Conservation (phyloP, 108 stramenopile genomes). For the Nannochloropsis gaditana region DNA sequence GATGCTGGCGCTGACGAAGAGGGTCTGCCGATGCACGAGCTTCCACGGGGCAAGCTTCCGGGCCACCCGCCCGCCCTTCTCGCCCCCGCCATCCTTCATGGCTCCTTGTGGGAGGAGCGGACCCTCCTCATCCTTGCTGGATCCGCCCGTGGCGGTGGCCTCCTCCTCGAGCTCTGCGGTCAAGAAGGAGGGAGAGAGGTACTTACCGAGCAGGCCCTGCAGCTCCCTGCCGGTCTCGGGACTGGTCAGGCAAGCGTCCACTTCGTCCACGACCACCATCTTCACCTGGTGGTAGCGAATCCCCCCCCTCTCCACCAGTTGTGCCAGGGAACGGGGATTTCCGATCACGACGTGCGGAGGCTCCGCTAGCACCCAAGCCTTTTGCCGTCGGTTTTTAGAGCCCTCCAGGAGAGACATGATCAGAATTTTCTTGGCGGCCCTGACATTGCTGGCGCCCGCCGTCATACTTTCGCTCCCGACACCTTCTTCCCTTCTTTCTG, state of each 20-base stretch:
- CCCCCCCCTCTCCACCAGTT: slow-evolving; percentile 69
- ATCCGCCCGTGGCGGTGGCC: slow-evolving; percentile 8
- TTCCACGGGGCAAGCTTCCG: slow-evolving; percentile 25
- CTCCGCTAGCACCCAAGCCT: slow-evolving; percentile 88
- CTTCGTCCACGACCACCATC: slow-evolving; percentile 85
- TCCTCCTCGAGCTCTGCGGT: slow-evolving; percentile 34
- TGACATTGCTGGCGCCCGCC: not conserved
- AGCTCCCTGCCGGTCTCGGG: slow-evolving; percentile 54
- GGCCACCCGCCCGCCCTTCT: not conserved
- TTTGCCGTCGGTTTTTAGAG: slow-evolving; percentile 60
- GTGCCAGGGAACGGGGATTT: slow-evolving; percentile 66
- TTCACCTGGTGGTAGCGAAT: slow-evolving; percentile 64
- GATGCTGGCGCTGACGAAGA: slow-evolving; percentile 90
- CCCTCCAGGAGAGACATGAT: slow-evolving; percentile 87
- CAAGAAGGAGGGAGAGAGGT: slow-evolving; percentile 64
- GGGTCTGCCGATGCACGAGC: slow-evolving; percentile 62
- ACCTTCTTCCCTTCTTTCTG: not conserved
- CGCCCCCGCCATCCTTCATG: not conserved
- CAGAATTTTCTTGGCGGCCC: slow-evolving; percentile 46
- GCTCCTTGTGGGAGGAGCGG: not conserved
- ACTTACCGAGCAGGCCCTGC: slow-evolving; percentile 67
- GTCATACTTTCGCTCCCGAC: not conserved
- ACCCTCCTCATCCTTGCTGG: not conserved
- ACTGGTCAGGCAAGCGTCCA: slow-evolving; percentile 50
- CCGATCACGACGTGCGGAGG: slow-evolving; percentile 80